Evolutionary conservation across 2,329 filamentous ascomycete species (phyloP).

Genomic region (Colletotrichum sp.): DNA sequence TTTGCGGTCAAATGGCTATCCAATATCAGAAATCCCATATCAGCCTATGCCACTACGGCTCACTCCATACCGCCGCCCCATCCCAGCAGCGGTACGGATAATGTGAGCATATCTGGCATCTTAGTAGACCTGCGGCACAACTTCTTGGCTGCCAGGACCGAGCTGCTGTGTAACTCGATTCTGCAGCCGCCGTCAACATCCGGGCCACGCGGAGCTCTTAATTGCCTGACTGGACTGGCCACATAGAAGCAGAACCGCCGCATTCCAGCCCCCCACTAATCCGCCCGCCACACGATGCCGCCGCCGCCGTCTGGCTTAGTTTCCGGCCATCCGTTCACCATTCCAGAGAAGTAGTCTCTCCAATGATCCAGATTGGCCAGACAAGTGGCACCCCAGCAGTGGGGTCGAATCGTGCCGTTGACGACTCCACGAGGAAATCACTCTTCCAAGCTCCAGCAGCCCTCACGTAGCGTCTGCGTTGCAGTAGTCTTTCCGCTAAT

Average conservation of each 20-base stretch:
- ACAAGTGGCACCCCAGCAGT: background rate
- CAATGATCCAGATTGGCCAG: slow-evolving; percentile 1
- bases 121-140: background rate
- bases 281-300: background rate
- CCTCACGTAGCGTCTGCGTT: background rate
- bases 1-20: background rate
- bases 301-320: background rate
- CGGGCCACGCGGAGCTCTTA: background rate
- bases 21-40: background rate
- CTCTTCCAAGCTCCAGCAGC: background rate
- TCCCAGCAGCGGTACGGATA: background rate
- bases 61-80: background rate
- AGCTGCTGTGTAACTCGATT: background rate
- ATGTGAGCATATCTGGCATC: background rate
- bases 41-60: background rate
- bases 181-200: background rate
- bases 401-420: background rate
- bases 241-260: background rate
- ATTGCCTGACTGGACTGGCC: background rate
- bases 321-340: slow-evolving; percentile 9
- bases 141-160: background rate
- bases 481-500: background rate
- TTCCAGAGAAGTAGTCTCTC: background rate
- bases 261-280: slow-evolving; percentile 6
- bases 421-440: background rate